These are phyloP conservation scores for Funneliformis caledonium DNA, from an alignment of 371 early-diverging fungal genomes.

Conservation along the genomic window DNA sequence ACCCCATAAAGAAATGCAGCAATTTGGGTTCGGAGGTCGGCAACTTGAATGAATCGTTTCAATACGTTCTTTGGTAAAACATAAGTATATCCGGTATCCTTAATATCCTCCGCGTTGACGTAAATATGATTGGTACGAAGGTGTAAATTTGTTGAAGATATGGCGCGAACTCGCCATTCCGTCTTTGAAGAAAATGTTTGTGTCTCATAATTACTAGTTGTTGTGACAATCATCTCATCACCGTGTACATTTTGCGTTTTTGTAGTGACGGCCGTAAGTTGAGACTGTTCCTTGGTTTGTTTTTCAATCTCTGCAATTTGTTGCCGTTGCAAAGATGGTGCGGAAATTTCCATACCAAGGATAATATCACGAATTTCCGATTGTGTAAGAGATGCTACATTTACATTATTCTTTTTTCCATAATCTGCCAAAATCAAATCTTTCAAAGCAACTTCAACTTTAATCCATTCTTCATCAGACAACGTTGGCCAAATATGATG, in stretches of 20 bases:
- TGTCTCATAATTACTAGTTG: constrained; percentile 96
- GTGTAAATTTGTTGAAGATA: constrained; percentile 92
- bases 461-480: constrained; percentile 97
- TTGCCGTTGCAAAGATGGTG: constrained; percentile 96
- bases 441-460: constrained; percentile 95
- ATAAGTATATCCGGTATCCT: constrained; percentile 92
- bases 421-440: constrained; percentile 98
- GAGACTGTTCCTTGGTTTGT: constrained; percentile 90
- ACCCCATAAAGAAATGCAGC: constrained; percentile 96
- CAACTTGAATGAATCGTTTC: constrained; percentile 92
- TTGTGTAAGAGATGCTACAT: constrained; percentile 93
- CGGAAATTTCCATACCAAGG: constrained; percentile 98
- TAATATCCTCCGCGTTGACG: constrained; percentile 93
- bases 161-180: constrained; percentile 97
- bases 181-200: constrained; percentile 98
- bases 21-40: constrained; percentile 95
- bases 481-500: constrained; percentile 98
- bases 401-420: constrained; percentile 98
- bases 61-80: constrained; percentile 97
- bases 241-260: constrained; percentile 97
- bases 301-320: constrained; percentile 97
- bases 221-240: constrained; percentile 97
- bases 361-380: constrained; percentile 99
- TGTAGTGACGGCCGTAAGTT: constrained; percentile 95
- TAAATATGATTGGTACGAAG: constrained; percentile 96